Base-by-base conservation (phyloP, 495 filamentous ascomycete genomes). In the Xylaria palmicola region DNA sequence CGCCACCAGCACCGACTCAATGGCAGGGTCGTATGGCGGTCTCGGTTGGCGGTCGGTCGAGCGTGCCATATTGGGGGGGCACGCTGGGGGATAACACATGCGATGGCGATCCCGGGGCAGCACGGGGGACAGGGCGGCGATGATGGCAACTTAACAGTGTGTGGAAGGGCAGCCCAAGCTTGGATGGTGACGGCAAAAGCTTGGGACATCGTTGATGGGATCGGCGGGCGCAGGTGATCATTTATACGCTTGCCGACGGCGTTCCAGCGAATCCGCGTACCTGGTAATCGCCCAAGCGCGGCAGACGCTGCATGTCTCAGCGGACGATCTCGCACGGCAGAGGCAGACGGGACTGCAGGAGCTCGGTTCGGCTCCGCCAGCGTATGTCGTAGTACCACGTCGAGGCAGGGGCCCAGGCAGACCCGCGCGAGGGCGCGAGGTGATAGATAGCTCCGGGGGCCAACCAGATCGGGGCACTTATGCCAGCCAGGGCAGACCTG, bases 11-110 rank as follows among this genome's bases (percentile, higher is more conserved):
- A 72, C 59, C 19, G 58, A 45, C 15, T 67, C 60, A 61, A 72
- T 72, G 60, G 66, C 67, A 44, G 60, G 52, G 26, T 72, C 69
- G 50, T 72, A 72, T 6, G 69, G 69, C 10, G 69, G 69, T 64
- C 69, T 69, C 57, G 69, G 62, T 60, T 62, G 59, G 60, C 64
- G 69, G 60, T 69, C 64, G 53, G 66, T 60, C 37, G 62, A 65
- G 58, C 64, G 66, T 62, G 69, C 64, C 67, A 72, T 62, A 10
- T 56, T 56, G 36, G 30, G 45, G 47, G 5, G 15, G 19, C 20
- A 17, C 17, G n/a, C 20, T 26, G 19, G n/a, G 13, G 12, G 6
- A 40, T 55, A 37, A 30, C 41, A 30, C 49, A 36, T 47, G 30
- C 43, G n/a, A 12, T 37, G 54, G 22, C n/a, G 29, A 6, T 49